Base-by-base conservation (phyloP, 345 rosid genomes). In the Hypericum perforatum region DNA sequence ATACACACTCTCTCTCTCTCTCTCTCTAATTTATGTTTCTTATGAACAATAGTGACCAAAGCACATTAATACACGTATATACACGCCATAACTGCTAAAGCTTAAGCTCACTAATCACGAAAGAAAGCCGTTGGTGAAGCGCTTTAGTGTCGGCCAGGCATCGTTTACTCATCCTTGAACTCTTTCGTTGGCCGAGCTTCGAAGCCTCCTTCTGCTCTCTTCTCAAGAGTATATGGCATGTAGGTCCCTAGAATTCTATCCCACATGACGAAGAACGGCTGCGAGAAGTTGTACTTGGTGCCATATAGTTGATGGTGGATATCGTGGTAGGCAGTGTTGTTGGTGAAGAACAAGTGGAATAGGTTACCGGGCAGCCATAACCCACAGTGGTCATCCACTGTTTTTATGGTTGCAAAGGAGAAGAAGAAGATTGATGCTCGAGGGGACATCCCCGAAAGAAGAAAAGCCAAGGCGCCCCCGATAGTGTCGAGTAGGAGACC, bases 251-350 rank as follows among this genome's bases (percentile, higher is more conserved):
- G 9, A n/a, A 42, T 9, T 5, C 45, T 42, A n/a, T 42, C 45
- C 45, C 45, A 42, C 9, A 22, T 22, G 32, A 22, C 32, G 32
- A 22, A 22, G 32, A 22, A 22, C 32, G 32, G 32, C 32, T 22
- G 45, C 45, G 45, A 42, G 12, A 42, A 42, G 45, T 42, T 42
- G 45, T 42, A 42, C 45, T 42, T 42, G 9, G 11, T n/a, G 45
- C 45, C 45, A 6, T n/a, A n/a, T 8, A n/a, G 12, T 42, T 42
- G 45, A 42, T 42, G 45, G 6, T 42, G 45, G 12, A 42, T 8
- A n/a, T 42, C 45, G 45, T 42, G 45, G 12, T 42, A 42, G 45
- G 45, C 45, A 42, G 45, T 8, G 12, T n/a, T 9, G 12, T 42
- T 42, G 9, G 45, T n/a, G 12, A 42, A 9, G 3, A 42, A 42